Base-by-base conservation (phyloP, 495 filamentous ascomycete species). In the Rostrohypoxylon terebratum region DNA sequence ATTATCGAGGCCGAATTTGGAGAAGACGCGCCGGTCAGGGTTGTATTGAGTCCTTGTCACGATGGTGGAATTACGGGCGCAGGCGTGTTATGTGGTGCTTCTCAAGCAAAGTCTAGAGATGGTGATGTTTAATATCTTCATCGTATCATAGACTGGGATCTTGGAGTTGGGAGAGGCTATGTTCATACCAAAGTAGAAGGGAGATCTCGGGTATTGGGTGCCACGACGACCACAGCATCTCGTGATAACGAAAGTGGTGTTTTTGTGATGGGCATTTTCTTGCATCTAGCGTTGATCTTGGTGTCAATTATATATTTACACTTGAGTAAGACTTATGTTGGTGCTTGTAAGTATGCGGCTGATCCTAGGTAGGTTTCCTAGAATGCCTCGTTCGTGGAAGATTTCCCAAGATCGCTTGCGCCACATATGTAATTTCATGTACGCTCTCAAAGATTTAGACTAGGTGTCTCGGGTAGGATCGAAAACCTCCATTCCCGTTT, bases 41-140 rank as follows among this genome's bases (percentile, higher is more conserved):
- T 94, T 4, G 85, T 90, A 23, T 76, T 94, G 58, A 83, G 83
- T 40, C 90, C 92, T 57, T 92, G 90, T 57, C 87, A 90, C 31
- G 91, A 94, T 77, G 92, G 92, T 11, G 92, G 91, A 13, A 89
- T 94, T 54, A 90, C 89, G 51, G 92, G 92, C 0, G 92, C 92
- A 5, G 92, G 90, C 4, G 90, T 94, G 31, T 77, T 94, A 64
- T 66, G 83, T 69, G 25, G 81, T 75, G 66, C 70, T 16, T 74
- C 76, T 23, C 73, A 78, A 25, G 74, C 73, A 10, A 72, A 63
- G 18, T 70, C 76, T 3, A 69, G 68, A 42, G 71, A 76, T 21
- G 62, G 72, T 36, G 36, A 57, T 6, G 25, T 64, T 18, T 65
- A 63, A 59, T 68, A 53, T 38, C 18, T 23, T 44, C 36, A 62